Evolutionary conservation across 345 rosid species (phyloP), one percentile per base, ranked within the genome.

Genomic region (Brassica carinata): DNA sequence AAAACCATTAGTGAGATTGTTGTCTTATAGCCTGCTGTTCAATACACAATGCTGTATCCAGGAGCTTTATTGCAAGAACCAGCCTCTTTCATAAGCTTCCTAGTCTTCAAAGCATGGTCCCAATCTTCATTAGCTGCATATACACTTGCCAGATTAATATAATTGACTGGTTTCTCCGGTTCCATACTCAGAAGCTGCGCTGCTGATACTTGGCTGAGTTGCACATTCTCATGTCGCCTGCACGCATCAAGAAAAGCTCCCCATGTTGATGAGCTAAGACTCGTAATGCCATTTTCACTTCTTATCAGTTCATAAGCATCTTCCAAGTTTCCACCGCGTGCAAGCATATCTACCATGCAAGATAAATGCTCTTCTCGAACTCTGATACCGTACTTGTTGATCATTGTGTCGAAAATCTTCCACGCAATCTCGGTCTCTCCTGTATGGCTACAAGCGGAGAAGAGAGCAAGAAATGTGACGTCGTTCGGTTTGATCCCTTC

Each of bases 401-500:
- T 81, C 96, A 90, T 93, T 64, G 78, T 71, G 73, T 85, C 67
- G 83, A 89, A 90, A 68, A 85, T 77, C 69, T 87, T 78, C 90
- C 87, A 88, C 73, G 91, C 94, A 79, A 89, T 84, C 29, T 73
- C 57, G 1, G 80, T 81, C 76, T 87, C 77, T 63, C 96, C 98
- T 59, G 82, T 84, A 65, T 91, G 92, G 84, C 90, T 87, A 73
- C 96, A 93, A 66, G 93, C 90, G 80, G 85, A 88, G 72, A 91
- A 89, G 69, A 90, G 78, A 55, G 92, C 78, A 73, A 93, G 83
- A 69, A 93, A 93, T 4, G 94, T 90, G 4, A 93, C 65, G 15
- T 85, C 87, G 57, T 88, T 91, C 15, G 94, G 96, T 77, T 84
- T 84, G 82, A 89, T 57, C 36, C 88, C 90, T 69, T 83, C 78